phyloP scores from a whole-genome alignment of 176 grass and related monocot genomes.

The Otatea glauca region DNA sequence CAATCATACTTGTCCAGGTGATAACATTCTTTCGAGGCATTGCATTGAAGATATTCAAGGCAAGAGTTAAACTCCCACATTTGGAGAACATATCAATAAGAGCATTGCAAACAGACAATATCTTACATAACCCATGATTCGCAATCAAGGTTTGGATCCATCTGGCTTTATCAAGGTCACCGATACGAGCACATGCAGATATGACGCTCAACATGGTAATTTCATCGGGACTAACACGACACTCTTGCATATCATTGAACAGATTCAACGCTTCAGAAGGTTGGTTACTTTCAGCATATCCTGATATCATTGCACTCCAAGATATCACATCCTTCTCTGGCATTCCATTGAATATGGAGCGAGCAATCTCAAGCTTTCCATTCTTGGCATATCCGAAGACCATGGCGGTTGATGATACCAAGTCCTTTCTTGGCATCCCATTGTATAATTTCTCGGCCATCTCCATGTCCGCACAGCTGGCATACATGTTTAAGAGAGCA shows the following conservation, averaged over 20 bases:
- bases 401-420: constrained; percentile 72
- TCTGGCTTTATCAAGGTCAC: constrained; percentile 74
- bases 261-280: constrained; percentile 67
- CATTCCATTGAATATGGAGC: constrained; percentile 79
- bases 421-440: constrained; percentile 49
- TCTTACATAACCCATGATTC: constrained; percentile 55
- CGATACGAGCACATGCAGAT: constrained; percentile 75
- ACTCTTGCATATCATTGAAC: constrained; percentile 68
- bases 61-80: constrained; percentile 73
- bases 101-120: constrained; percentile 71
- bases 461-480: constrained; percentile 62
- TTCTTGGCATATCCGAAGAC: constrained; percentile 79
- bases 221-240: constrained; percentile 58
- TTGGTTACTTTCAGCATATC: constrained; percentile 64
- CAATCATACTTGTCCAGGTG: constrained; percentile 92
- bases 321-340: constrained; percentile 71
- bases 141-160: constrained; percentile 58
- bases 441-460: constrained; percentile 69
- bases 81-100: constrained; percentile 96
- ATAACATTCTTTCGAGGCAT: constrained; percentile 78
- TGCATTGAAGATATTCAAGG: constrained; percentile 63
- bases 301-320: constrained; percentile 94
- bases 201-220: constrained; percentile 78
- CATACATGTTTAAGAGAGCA: constrained; percentile 75
- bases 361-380: constrained; percentile 59